Evolutionary conservation across 2,329 filamentous ascomycete species (phyloP), one percentile per base, ranked within the genome.

Genomic region (Orbilia javanica): DNA sequence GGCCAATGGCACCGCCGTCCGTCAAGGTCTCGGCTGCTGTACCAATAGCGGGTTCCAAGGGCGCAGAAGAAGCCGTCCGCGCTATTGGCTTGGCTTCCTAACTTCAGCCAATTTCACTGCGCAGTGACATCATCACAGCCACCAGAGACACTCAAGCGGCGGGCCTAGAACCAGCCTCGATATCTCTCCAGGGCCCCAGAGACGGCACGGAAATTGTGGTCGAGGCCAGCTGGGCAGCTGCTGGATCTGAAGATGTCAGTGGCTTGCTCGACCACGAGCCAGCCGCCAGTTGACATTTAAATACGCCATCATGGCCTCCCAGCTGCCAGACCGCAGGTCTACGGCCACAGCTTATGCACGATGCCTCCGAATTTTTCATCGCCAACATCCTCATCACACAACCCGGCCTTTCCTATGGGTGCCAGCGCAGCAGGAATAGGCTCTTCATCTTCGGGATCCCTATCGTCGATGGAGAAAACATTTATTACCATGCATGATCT

Each of bases 401-500:
- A 25, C 52, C 15, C 44, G 10, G 18, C 31, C 18, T 20, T n/a
- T 60, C 11, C 52, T n/a, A 64, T 65, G 48, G 63, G 44, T 29
- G 55, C 34, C 10, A 48, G 53, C 20, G 27, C 36, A 10, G 27
- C 39, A 8, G 70, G 52, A 20, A 36, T 55, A 22, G 42, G 55
- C 25, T 44, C 29, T 18, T 50, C n/a, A n/a, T n/a, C 29, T 22
- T 13, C 60, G 6, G 42, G 39, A 25, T 39, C 62, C 20, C 31
- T 46, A 11, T 36, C 52, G 82, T 84, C 83, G 80, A 93, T 93
- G 92, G 92, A 94, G 85, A 92, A 92, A 81, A 96, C 93, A 34
- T 96, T 96, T 85, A 96, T 96, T 86, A 94, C 93, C 81, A 96
- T 96, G 83, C 93, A 96, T 83, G 93, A 93, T 92, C 85, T 86